These are phyloP conservation scores for Lupinus albus DNA, from an alignment of 306 rosid species.

Conservation along the genomic window DNA sequence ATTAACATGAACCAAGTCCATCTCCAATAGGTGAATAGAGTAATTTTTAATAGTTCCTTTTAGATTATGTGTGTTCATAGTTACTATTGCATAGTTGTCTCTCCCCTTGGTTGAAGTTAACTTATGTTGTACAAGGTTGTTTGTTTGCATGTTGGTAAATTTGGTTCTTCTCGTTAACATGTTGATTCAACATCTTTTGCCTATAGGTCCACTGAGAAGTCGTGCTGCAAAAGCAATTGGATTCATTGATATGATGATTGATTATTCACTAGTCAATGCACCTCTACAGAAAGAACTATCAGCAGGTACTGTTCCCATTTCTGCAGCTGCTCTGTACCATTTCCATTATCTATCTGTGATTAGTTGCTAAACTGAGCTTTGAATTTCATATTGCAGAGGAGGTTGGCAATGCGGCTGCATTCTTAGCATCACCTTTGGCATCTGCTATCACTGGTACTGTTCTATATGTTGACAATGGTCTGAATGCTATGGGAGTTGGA, in stretches of 20 bases:
- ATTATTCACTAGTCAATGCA: conserved; percentile 84
- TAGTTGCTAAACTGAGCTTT: conserved; percentile 31
- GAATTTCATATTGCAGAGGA: conserved; percentile 63
- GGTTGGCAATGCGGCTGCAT: conserved; percentile 88
- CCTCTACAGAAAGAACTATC: conserved; percentile 89
- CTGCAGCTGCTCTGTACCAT: neutral
- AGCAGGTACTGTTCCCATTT: conserved; percentile 62
- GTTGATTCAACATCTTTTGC: neutral
- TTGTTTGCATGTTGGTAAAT: conserved; percentile 9
- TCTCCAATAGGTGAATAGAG: neutral
- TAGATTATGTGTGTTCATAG: neutral
- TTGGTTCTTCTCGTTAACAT: conserved; percentile 25
- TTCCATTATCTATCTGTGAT: conserved; percentile 9
- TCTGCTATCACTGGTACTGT: conserved; percentile 91
- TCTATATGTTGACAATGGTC: conserved; percentile 85
- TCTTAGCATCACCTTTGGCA: conserved; percentile 88
- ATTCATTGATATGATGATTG: conserved; percentile 96
- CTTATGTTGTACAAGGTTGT: neutral
- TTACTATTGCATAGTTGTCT: neutral
- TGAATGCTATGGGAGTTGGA: conserved; percentile 93
- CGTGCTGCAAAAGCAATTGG: conserved; percentile 99
- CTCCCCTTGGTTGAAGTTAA: conserved; percentile 18
- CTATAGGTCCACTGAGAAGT: conserved; percentile 88
- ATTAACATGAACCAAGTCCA: no score
- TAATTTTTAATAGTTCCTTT: no score